Conservation (phyloP, 169 alveolate species). For the Plasmodium malariae region DNA sequence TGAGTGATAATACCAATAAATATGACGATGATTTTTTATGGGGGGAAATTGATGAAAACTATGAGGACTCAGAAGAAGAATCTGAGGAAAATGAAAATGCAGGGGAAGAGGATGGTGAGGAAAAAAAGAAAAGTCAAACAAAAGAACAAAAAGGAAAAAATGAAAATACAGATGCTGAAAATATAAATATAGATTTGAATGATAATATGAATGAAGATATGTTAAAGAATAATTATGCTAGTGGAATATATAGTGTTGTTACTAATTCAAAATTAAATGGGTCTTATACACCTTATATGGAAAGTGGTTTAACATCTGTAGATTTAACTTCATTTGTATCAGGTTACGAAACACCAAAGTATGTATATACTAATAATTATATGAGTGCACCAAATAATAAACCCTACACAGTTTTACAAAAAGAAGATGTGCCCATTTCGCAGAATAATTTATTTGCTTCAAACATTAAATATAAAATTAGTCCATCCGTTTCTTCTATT, state of each 20-base stretch:
- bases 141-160: constrained; percentile 56
- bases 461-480: constrained; percentile 54
- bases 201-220: constrained; percentile 27
- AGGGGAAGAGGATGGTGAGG: constrained; percentile 2
- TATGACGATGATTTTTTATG: constrained; percentile 82
- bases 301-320: constrained; percentile 56
- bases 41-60: constrained; percentile 76
- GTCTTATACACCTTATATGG: constrained; percentile 66
- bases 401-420: constrained; percentile 71
- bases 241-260: constrained; percentile 65
- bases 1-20: constrained; percentile 43
- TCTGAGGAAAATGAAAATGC: constrained; percentile 19
- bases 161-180: constrained; percentile 8
- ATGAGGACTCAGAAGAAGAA: constrained; percentile 75
- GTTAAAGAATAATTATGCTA: constrained; percentile 27
- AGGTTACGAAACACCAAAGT: constrained; percentile 75
- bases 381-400: constrained; percentile 32
- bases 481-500: constrained; percentile 11
- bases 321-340: constrained; percentile 69
- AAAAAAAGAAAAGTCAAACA: constrained; percentile 22
- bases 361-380: constrained; percentile 29
- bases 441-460: constrained; percentile 51
- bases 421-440: constrained; percentile 50
- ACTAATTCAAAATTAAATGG: constrained; percentile 60
- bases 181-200: constrained; percentile 25